These are phyloP conservation scores for Nannochloropsis gaditana DNA, from an alignment of 108 stramenopile genomes.

Conservation along the genomic window DNA sequence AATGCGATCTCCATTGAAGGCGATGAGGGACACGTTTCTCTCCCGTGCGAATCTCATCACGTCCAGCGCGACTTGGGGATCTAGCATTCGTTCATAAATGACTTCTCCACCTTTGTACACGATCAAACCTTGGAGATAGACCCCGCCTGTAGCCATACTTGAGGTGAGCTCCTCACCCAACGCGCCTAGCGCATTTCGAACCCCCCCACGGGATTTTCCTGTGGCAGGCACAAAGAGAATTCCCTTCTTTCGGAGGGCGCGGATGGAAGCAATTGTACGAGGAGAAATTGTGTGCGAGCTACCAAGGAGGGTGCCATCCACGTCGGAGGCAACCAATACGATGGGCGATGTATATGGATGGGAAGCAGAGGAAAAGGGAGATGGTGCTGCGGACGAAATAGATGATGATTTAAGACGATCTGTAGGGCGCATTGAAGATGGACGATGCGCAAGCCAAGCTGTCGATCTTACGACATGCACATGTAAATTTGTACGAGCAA, in stretches of 20 bases:
- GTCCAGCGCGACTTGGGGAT: background rate
- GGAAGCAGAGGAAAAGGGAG: background rate
- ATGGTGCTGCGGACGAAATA: background rate
- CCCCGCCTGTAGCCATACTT: background rate
- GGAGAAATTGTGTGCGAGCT: background rate
- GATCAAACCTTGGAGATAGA: background rate
- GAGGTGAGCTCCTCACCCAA: constrained; percentile 4
- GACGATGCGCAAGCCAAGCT: too few relatives aligned
- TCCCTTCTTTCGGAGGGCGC: background rate
- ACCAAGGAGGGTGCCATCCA: background rate
- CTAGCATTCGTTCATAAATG: background rate
- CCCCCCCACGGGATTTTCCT: background rate
- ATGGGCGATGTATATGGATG: background rate
- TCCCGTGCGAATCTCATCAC: background rate
- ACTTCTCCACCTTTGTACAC: background rate
- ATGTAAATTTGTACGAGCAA: too few relatives aligned
- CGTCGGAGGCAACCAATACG: background rate
- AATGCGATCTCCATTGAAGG: background rate
- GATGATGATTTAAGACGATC: too few relatives aligned
- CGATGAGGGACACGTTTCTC: background rate
- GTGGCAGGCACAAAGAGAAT: background rate
- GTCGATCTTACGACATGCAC: too few relatives aligned
- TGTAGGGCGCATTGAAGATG: too few relatives aligned
- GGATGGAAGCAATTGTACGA: background rate
- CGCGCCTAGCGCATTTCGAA: background rate